A percentile compares a stretch with the other conserved stretches of the same genome.
These are phyloP conservation scores for Penicillium canescens DNA, from an alignment of 495 filamentous ascomycete genomes.

Conservation along the genomic window DNA sequence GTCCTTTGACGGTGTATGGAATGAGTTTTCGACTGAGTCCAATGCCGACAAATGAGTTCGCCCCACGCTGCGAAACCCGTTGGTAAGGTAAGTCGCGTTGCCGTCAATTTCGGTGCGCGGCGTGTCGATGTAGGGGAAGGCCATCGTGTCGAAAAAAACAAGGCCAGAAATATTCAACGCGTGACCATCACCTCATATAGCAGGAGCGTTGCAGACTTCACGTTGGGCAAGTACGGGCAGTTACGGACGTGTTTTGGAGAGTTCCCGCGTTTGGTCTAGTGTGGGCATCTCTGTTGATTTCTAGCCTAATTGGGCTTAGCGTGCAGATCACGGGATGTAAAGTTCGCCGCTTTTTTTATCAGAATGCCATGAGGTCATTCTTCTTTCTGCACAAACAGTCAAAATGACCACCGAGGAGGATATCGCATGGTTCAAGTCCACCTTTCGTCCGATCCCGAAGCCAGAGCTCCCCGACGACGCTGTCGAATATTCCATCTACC, in stretches of 20 bases:
- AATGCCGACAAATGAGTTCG: slow-evolving; percentile 60
- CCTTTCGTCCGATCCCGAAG: slow-evolving; percentile 61
- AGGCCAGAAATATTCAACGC: slow-evolving; percentile 24
- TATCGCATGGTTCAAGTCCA: slow-evolving; percentile 51
- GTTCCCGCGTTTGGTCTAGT: slow-evolving; percentile 14
- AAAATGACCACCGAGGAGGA: slow-evolving; percentile 49
- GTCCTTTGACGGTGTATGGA: slow-evolving; percentile 81
- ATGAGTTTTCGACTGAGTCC: slow-evolving; percentile 81
- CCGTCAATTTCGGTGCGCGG: slow-evolving; percentile 73
- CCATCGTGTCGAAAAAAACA: slow-evolving; percentile 32
- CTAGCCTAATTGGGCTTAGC: slow-evolving; percentile 39
- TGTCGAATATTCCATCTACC: slow-evolving; percentile 81
- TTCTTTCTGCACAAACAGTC: slow-evolving; percentile 10
- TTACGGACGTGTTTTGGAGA: slow-evolving; percentile 42
- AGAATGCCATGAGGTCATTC: slow-evolving; percentile 44
- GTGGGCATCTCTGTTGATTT: slow-evolving; percentile 45
- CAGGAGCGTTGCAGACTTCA: neutral
- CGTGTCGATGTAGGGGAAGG: slow-evolving; percentile 66
- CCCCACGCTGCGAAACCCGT: slow-evolving; percentile 49
- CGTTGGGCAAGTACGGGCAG: slow-evolving; percentile 2
- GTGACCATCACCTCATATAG: slow-evolving; percentile 30
- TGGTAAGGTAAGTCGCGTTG: slow-evolving; percentile 76
- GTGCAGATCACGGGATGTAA: slow-evolving; percentile 20
- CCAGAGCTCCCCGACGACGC: slow-evolving; percentile 78
- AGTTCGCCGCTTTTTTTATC: slow-evolving; percentile 29